phyloP scores from a whole-genome alignment of 1,284 basidiomycete genomes.

The Phellopilus nigrolimitatus region DNA sequence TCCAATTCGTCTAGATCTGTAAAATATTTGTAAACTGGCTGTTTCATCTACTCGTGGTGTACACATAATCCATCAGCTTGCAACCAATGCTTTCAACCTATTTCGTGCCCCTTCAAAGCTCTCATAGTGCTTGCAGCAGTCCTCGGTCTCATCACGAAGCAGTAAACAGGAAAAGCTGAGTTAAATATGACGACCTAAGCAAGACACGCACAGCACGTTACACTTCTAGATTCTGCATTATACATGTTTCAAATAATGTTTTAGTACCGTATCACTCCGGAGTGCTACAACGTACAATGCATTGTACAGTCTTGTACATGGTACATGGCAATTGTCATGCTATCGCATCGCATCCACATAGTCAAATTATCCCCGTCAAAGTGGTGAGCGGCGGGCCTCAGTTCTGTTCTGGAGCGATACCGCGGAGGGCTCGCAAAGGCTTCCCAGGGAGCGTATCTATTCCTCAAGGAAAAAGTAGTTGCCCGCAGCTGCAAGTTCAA shows the following conservation, averaged over 20 bases:
- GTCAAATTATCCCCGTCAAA: not conserved
- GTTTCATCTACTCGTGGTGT: no score
- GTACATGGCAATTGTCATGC: not conserved
- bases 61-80: no score
- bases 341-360: not conserved
- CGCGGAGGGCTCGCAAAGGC: not conserved
- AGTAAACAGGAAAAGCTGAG: no score
- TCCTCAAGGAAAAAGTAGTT: slow-evolving; percentile 90
- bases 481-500: slow-evolving; percentile 56
- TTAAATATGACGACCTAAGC: no score
- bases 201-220: not conserved
- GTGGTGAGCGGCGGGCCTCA: not conserved
- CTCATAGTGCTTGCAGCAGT: no score
- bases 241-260: not conserved
- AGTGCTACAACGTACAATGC: not conserved
- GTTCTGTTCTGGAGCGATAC: not conserved
- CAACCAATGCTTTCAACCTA: no score
- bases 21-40: no score
- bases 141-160: no score
- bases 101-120: no score
- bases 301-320: not conserved
- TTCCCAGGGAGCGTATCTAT: not conserved
- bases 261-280: not conserved
- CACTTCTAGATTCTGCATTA: not conserved
- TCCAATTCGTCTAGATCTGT: no score